Base-by-base conservation (phyloP, 495 filamentous ascomycete species). In the Penicillium lividum region DNA sequence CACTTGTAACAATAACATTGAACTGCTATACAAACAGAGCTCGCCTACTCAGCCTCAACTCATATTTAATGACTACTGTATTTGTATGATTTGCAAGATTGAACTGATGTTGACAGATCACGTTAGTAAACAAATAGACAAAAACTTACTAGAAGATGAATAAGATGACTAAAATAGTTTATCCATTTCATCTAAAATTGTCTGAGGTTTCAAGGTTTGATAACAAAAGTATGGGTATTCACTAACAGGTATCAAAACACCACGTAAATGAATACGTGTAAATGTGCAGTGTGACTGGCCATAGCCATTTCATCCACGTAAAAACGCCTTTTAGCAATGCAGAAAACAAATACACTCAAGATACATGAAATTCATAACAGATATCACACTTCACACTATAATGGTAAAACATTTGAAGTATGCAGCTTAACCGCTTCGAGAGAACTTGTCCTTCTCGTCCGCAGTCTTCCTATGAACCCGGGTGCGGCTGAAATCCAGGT, bases 401-500 rank as follows among this genome's bases (percentile, higher is more conserved):
- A 22, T 22, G 22, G 22, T 22, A 22, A 22, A 22, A 15, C 9
- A 27, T 5, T 6, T 36, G 4, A 11, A 9, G 33, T 36, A 4
- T n/a, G 11, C 15, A 25, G 4, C 53, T 25, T 36, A 55, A 33
- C 22, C 29, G 30, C 15, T 50, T 51, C 28, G 38, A n/a, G 36
- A 47, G 25, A 45, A 54, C 30, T 63, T 71, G n/a, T 61, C 50
- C 43, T 59, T 54, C 31, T 63, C 69, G 11, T 63, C 57, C 31
- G 3, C 13, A 16, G 7, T 30, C 15, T 50, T 33, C 4, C 54
- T 59, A 48, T 65, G 65, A n/a, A 65, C 57, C 0, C 66, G 64
- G 0, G 65, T 65, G 31, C 22, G 22, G 22, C 22, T 22, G 22
- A 22, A 22, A 22, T 22, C 22, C 22, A 75, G 71, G 44, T 77